These are phyloP conservation scores for Solanum raphanifolium DNA, from an alignment of 257 asterid species.

Conservation along the genomic window DNA sequence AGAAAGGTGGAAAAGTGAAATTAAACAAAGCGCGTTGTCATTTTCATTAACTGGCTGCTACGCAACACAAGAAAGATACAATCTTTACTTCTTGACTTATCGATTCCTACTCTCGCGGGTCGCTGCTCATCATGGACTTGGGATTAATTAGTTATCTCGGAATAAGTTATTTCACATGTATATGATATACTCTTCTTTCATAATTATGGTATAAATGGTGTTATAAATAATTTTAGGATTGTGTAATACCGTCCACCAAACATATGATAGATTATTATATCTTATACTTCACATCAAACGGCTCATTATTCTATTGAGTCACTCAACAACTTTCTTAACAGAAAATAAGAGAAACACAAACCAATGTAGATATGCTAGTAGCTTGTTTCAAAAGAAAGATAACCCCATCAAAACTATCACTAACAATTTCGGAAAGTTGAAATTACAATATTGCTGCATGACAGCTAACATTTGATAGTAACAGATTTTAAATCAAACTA, in stretches of 20 bases:
- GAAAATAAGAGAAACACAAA: not conserved
- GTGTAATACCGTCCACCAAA: too few relatives aligned
- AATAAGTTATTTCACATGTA: too few relatives aligned
- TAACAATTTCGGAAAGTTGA: not conserved
- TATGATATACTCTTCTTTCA: too few relatives aligned
- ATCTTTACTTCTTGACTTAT: not conserved
- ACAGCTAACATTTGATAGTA: not conserved
- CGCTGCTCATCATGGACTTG: not conserved
- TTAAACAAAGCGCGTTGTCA: not conserved
- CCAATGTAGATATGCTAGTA: not conserved
- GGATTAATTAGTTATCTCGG: too few relatives aligned
- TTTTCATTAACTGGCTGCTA: not conserved
- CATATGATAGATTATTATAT: too few relatives aligned
- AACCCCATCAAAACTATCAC: not conserved
- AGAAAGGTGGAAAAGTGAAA: not conserved
- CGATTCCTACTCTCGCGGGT: not conserved
- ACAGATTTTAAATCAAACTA: too few relatives aligned
- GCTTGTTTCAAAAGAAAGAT: not conserved
- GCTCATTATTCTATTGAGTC: not conserved
- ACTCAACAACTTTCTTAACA: not conserved
- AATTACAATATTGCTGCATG: not conserved
- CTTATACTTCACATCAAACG: too few relatives aligned
- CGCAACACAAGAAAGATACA: not conserved
- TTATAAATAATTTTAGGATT: too few relatives aligned
- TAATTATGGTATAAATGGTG: rapidly evolving